Base-by-base conservation (phyloP, 2,329 filamentous ascomycete species). In the Penicillium hesseltinei region DNA sequence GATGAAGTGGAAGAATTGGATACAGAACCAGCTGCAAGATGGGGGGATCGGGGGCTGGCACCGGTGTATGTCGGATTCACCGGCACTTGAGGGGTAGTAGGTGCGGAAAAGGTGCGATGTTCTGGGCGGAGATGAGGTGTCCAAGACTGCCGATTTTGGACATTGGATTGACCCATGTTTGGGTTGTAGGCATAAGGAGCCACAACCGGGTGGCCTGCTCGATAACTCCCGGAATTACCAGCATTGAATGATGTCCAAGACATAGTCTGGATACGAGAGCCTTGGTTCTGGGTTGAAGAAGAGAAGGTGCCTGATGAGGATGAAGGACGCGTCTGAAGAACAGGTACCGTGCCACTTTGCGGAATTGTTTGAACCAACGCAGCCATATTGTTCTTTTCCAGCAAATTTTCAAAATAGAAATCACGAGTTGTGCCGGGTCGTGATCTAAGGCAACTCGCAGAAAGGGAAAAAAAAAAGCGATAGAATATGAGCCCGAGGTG, bases 131-230 rank as follows among this genome's bases (percentile, higher is more conserved):
- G 75, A 67, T 83, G 80, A 54, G 84, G 83, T 48, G 59, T 79
- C 78, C 46, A 82, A 75, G 66, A 82, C 75, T 72, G 83, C 70
- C 71, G 82, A 76, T 63, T 76, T 77, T 84, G 82, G 62, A 81
- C 77, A 44, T 67, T 51, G 42, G 69, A 56, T 59, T 80, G 83
- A 59, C 83, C 82, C 65, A 90, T 75, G 62, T 81, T 86, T 25
- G 88, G 87, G n/a, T 88, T 88, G 66, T 92, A 92, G 42, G 88
- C 88, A 75, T 92, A 92, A 9, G 89, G 88, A 70, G 91, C 88
- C 60, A 90, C 84, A 82, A 84, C 71, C 85, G 88, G 64, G 73
- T 80, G 69, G 73, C 80, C 69, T 38, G 62, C 56, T 79, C 78
- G 68, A 79, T 78, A 71, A 73, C 78, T 82, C 50, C 74, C 71